Evolutionary conservation across 2,329 filamentous ascomycete genomes (phyloP), one percentile per base, ranked within the genome.

Genomic region (Penicillium palitans): DNA sequence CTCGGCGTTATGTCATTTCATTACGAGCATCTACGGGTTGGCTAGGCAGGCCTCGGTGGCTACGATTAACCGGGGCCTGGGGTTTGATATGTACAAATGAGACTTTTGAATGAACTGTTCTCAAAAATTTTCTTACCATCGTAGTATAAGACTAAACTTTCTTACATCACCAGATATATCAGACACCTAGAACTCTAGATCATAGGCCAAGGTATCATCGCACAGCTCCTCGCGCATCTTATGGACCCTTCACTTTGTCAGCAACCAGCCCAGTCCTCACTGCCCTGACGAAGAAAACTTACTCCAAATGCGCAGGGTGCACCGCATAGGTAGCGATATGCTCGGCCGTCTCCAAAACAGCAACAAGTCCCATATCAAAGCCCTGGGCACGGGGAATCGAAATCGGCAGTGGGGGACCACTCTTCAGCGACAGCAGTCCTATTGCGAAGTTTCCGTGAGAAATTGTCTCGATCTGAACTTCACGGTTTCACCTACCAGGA

Each of bases 251-350:
- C 25, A 29, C 39, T 51, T 51, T 19, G 48, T 54, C 51, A 59
- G 40, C n/a, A 44, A 45, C 53, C 35, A 37, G 5, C 17, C 27
- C 21, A 59, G 52, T 40, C 39, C 17, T 13, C 9, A 19, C 55
- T 19, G 27, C 47, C 3, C 19, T 45, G 45, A 27, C n/a, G 17
- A 51, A 52, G 27, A 29, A 44, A 51, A 72, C 75, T 55, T 70
- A 81, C 78, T 75, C 73, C 57, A 76, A 58, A 68, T 81, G 79
- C 29, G 77, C 78, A 45, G 78, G 78, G 70, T 80, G 79, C 46
- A 66, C 66, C 4, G 76, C 78, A 70, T 81, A 81, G 10, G 69
- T 71, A 47, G 70, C 67, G 5, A 81, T 62, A 68, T 79, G 70
- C 37, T 77, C 76, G 3, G 72, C 60, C 42, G 74, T 76, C 60